A percentile compares a stretch with the other conserved stretches of the same genome.
Conservation (phyloP, 805 yeast species). For the Grigorovia humatica region DNA sequence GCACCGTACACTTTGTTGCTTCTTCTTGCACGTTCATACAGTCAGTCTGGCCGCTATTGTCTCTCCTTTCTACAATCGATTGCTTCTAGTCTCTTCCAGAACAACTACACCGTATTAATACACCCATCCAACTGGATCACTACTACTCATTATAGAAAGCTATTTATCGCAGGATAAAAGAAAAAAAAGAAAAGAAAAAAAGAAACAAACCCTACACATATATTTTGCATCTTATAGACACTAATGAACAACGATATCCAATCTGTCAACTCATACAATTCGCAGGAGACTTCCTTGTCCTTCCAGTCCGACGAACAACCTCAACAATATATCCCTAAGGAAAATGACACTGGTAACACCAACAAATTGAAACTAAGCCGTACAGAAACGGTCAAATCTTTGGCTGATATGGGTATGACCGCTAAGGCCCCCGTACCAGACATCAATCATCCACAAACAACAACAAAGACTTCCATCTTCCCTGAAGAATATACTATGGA, state of each 20-base stretch:
- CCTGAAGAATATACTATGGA: constrained; percentile 90
- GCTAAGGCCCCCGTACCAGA: constrained; percentile 46
- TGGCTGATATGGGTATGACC: constrained; percentile 52
- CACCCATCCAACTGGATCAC: too few relatives aligned
- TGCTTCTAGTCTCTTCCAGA: too few relatives aligned
- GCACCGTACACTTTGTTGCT: too few relatives aligned
- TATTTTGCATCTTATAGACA: background rate
- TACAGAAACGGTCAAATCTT: constrained; percentile 68
- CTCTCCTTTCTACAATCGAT: too few relatives aligned
- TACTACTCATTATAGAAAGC: too few relatives aligned
- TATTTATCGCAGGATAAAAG: too few relatives aligned
- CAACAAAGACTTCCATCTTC: constrained; percentile 57
- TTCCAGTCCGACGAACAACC: constrained; percentile 14
- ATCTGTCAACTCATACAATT: constrained; percentile 9
- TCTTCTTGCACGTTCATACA: too few relatives aligned
- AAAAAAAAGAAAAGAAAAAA: too few relatives aligned
- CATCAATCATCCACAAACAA: constrained; percentile 43
- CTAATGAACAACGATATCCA: constrained; percentile 8
- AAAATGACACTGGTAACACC: background rate
- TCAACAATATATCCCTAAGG: constrained; percentile 18
- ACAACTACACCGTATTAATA: too few relatives aligned
- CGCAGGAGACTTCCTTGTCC: constrained; percentile 7
- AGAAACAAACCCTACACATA: too few relatives aligned
- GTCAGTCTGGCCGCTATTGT: too few relatives aligned
- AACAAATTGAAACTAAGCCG: constrained; percentile 32